phyloP scores from a whole-genome alignment of 2,329 filamentous ascomycete genomes.

The Dactylellina leptospora region DNA sequence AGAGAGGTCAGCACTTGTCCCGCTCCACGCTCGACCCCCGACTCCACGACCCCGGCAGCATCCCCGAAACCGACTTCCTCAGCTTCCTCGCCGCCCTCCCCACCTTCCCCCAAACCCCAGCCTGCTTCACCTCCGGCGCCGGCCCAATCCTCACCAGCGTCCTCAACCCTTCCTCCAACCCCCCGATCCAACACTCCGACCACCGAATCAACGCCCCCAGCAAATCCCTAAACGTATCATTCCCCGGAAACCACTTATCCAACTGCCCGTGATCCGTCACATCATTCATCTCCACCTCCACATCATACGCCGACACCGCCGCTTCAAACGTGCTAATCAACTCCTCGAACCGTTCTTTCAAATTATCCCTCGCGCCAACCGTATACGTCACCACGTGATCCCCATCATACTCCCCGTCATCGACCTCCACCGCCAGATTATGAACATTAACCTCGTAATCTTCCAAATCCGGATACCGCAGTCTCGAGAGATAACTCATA shows the following conservation, averaged over 20 bases:
- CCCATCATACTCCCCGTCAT: slow-evolving; percentile 17
- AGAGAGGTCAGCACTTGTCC: too few relatives aligned
- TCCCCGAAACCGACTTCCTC: slow-evolving; percentile 12
- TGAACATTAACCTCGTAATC: slow-evolving; percentile 5
- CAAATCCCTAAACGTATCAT: slow-evolving; percentile 5
- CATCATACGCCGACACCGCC: not conserved
- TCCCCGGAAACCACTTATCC: slow-evolving; percentile 22
- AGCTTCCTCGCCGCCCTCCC: not conserved
- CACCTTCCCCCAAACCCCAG: not conserved
- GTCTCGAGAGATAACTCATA: slow-evolving; percentile 5
- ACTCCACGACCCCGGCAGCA: slow-evolving; percentile 3
- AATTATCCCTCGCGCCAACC: slow-evolving; percentile 14
- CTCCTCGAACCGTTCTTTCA: slow-evolving; percentile 13
- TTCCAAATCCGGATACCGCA: slow-evolving; percentile 25
- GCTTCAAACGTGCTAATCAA: slow-evolving; percentile 4
- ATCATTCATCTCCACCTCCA: slow-evolving; percentile 10
- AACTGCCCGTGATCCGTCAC: not conserved
- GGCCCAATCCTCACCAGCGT: slow-evolving; percentile 13
- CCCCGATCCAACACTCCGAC: slow-evolving; percentile 24
- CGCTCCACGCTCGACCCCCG: not conserved
- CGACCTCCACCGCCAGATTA: slow-evolving; percentile 16
- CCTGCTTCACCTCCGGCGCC: not conserved
- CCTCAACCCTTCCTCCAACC: not conserved
- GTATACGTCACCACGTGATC: slow-evolving; percentile 12
- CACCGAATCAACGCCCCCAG: slow-evolving; percentile 18